These are phyloP conservation scores for Puccinia brachypodii DNA, from an alignment of 1,284 basidiomycete genomes.

Conservation along the genomic window DNA sequence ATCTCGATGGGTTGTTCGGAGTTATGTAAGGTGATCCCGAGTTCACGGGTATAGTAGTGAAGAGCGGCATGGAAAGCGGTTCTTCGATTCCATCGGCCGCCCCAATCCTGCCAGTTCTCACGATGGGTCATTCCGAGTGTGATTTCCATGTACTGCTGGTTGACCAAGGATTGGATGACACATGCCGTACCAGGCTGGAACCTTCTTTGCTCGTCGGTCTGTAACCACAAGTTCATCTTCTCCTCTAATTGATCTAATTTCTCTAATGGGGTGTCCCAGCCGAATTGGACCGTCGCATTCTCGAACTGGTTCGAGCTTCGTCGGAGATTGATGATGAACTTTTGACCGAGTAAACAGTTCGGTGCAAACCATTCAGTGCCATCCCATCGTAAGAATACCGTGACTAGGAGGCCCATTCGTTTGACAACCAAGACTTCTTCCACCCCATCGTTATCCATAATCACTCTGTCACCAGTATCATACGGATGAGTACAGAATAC, in stretches of 20 bases:
- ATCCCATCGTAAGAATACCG: conserved; percentile 50
- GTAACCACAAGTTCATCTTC: conserved; percentile 69
- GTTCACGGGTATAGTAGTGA: conserved; percentile 68
- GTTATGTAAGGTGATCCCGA: conserved; percentile 66
- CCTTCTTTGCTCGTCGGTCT: conserved; percentile 73
- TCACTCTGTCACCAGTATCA: conserved; percentile 67
- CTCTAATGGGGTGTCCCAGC: conserved; percentile 70
- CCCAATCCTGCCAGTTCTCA: conserved; percentile 51
- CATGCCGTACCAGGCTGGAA: conserved; percentile 66
- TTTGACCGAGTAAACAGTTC: conserved; percentile 36
- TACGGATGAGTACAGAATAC: conserved; percentile 70
- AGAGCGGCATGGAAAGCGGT: conserved; percentile 73
- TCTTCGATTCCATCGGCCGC: conserved; percentile 39
- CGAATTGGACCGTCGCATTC: conserved; percentile 65
- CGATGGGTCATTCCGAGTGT: conserved; percentile 50
- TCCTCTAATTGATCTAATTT: conserved; percentile 69
- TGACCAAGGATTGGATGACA: conserved; percentile 38
- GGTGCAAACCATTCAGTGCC: conserved; percentile 49
- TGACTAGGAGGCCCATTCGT: conserved; percentile 71
- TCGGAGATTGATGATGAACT: conserved; percentile 43
- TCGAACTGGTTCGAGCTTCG: conserved; percentile 45
- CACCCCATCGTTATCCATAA: conserved; percentile 64
- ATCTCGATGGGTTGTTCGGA: conserved; percentile 64
- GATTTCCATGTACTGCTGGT: conserved; percentile 50
- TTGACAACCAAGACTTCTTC: conserved; percentile 72